Base-by-base conservation (phyloP, 75 land plant species). In the Larix kaempferi region DNA sequence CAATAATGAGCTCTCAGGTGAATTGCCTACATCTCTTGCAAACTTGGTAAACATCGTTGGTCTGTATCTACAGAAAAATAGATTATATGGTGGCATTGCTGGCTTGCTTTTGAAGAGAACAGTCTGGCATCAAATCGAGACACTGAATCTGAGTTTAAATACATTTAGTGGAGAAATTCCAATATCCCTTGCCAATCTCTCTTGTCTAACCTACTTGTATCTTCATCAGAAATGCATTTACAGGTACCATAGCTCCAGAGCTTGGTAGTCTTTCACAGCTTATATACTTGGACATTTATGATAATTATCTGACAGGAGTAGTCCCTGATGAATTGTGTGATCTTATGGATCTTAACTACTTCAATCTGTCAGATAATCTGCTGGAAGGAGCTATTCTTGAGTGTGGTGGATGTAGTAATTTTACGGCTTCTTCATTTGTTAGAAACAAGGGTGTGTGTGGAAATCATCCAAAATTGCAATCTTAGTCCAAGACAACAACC, bases 331-430 rank as follows among this genome's bases (percentile, higher is more conserved):
- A 62, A 57, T 23, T 80, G 23, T 77, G 79, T 52, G 79, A 81
- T 17, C 73, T 81, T 29, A 56, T 33, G 37, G 37, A 49, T 25
- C 82, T 81, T 25, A 49, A 21, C 25, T 76, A 57, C 37, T 41
- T 80, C 57, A 67, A 80, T 23, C 77, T 80, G n/a, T 80, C 77
- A 22, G 27, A 74, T 26, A 81, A 81, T 58, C 33, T 23, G 16
- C 26, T 84, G 54, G 57, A 49, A 15, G 86, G 86, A 14, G 62
- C 35, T 12, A 73, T 84, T 39, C 86, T 83, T 4, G 22, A 49
- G 65, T 21, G 17, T 16, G 82, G 79, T 25, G 59, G 27, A 41
- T 84, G 82, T 58, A 19, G 10, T 23, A 59, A 14, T 16, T 71
- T 80, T 57, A 16, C 16, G 22, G 61, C 60, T 6, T 7, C 14